These are phyloP conservation scores for Neckera pumila DNA, from an alignment of 225 moss, liverwort and hornwort genomes.

Conservation along the genomic window DNA sequence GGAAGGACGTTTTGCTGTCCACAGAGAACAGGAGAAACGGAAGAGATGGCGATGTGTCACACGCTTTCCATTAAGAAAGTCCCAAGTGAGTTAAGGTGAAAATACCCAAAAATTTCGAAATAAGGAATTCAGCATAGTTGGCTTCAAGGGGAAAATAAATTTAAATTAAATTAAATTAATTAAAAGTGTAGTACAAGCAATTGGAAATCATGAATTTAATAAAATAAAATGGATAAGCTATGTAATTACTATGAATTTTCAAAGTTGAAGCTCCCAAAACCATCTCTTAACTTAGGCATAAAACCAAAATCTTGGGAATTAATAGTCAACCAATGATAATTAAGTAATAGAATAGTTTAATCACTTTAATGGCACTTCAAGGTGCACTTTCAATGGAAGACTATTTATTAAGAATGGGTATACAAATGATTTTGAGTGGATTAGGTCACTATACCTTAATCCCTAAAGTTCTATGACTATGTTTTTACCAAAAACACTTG, in stretches of 20 bases:
- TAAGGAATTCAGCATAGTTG: background rate
- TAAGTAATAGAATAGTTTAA: background rate
- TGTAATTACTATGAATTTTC: no score
- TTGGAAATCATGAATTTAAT: background rate
- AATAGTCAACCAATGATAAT: background rate
- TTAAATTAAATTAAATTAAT: no score
- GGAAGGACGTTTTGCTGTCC: background rate
- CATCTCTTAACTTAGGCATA: accelerated
- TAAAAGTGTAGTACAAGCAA: no score
- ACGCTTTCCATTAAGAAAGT: background rate
- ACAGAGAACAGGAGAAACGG: background rate
- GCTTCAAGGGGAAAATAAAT: no score
- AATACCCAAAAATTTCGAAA: background rate
- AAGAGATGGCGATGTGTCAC: background rate
- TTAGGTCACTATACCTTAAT: background rate
- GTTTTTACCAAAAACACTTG: no score
- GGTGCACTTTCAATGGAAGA: background rate
- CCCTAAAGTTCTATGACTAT: no score
- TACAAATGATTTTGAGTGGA: background rate
- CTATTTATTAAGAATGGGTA: background rate
- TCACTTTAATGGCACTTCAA: background rate
- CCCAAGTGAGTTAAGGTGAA: background rate
- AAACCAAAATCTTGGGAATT: background rate
- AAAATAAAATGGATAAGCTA: background rate
- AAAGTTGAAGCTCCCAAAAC: background rate